These are phyloP conservation scores for Acer saccharum DNA, from an alignment of 345 rosid genomes.

Conservation along the genomic window DNA sequence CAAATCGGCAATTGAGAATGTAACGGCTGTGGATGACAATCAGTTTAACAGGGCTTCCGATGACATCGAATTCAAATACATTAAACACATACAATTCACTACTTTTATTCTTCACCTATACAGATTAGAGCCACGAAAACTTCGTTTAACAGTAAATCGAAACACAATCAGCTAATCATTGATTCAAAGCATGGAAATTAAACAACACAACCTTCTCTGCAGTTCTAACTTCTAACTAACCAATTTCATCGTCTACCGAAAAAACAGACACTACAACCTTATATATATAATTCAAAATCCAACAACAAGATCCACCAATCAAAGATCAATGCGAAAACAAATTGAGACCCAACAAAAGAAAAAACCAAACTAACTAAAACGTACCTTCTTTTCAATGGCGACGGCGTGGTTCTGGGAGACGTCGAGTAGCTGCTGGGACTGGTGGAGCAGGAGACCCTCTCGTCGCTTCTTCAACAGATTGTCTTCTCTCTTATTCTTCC, in stretches of 20 bases:
- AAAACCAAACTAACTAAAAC: not conserved
- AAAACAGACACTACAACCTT: not conserved
- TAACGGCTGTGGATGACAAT: not conserved
- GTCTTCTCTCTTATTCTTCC: slow-evolving; percentile 74
- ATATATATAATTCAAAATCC: not conserved
- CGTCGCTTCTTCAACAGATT: slow-evolving; percentile 72
- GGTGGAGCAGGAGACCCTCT: slow-evolving; percentile 61
- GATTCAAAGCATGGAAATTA: too few species aligned
- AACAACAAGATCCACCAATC: not conserved
- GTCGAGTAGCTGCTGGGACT: slow-evolving; percentile 50
- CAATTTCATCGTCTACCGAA: not conserved
- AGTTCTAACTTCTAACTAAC: not conserved
- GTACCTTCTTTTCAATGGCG: slow-evolving; percentile 70
- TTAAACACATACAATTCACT: not conserved
- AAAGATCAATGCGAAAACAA: not conserved
- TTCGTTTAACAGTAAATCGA: not conserved
- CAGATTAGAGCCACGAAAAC: not conserved
- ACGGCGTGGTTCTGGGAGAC: slow-evolving; percentile 52
- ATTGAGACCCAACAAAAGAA: slow-evolving; percentile 5
- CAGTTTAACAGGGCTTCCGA: not conserved
- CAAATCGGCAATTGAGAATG: not conserved
- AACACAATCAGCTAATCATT: not conserved
- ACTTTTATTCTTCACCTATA: not conserved
- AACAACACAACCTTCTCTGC: not conserved
- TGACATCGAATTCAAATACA: not conserved